Evolutionary conservation across 2,329 filamentous ascomycete species (phyloP), one percentile per base, ranked within the genome.

Genomic region (Macrophomina tecta): DNA sequence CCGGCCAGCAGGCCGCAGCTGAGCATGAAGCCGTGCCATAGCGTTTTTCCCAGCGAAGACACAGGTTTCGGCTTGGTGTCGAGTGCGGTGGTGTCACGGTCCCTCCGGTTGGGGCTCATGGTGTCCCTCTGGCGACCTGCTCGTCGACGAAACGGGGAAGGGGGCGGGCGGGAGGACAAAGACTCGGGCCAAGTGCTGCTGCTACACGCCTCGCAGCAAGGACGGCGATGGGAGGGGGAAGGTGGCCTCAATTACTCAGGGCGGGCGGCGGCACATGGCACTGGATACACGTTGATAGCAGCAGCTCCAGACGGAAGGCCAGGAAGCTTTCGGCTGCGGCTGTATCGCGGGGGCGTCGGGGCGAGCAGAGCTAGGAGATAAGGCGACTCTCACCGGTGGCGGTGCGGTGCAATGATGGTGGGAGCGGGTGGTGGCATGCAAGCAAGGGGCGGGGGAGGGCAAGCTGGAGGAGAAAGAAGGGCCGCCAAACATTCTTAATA

Each of bases 1-100:
- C 77, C 68, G 64, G 70, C 74, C 23, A 75, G 53, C 14, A 78
- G 66, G 18, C 76, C 78, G 65, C 76, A 79, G 4, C 68, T 67
- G 42, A 78, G 38, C 30, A 36, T 38, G 52, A 56, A 48, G 52
- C n/a, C 30, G 5, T 28, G 38, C 52, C 51, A 56, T n/a, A 62
- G 42, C 16, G n/a, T 38, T 16, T 45, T 42, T 40, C 16, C 32
- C 42, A 49, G 45, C 16, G 62, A 34, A n/a, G 46, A 30, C 23
- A n/a, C 28, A 11, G 28, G 12, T 11, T 64, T 55, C 32, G 60
- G 30, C 12, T 64, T 55, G 16, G 60, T 7, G 5, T 53, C 61
- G 34, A 64, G n/a, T 40, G 32, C 11, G 16, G 7, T 9, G 14
- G 40, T 30, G 14, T 60, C 56, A 60, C 56, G 56, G n/a, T 48